These are phyloP conservation scores for Geotrichum carabidarum DNA, from an alignment of 1,139 yeast species.

Conservation along the genomic window DNA sequence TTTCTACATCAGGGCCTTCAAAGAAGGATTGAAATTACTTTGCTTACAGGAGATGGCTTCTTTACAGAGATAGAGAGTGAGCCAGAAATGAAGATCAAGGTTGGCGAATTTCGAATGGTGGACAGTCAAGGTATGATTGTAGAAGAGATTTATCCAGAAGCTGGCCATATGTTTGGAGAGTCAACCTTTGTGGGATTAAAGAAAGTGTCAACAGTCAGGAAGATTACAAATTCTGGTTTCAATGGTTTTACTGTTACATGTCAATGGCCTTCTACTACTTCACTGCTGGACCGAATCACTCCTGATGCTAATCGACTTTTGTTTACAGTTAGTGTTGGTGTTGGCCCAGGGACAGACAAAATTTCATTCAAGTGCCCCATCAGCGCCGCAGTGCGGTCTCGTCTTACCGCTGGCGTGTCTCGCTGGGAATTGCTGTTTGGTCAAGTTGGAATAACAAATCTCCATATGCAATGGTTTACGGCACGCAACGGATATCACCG, in stretches of 20 bases:
- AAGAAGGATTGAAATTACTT: slow-evolving; percentile 26
- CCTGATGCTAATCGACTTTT: slow-evolving; percentile 15
- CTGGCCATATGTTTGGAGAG: slow-evolving; percentile 12
- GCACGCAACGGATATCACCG: slow-evolving; percentile 11
- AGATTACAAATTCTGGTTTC: slow-evolving; percentile 20
- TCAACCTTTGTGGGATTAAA: slow-evolving; percentile 7
- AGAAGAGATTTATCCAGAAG: slow-evolving; percentile 8
- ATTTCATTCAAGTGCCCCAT: background rate
- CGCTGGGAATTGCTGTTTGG: slow-evolving; percentile 22
- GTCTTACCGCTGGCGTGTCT: slow-evolving; percentile 17
- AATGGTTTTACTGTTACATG: slow-evolving; percentile 28
- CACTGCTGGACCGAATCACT: slow-evolving; percentile 22
- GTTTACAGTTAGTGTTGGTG: background rate
- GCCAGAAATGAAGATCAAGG: slow-evolving; percentile 20
- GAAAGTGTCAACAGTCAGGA: background rate
- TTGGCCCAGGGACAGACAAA: background rate
- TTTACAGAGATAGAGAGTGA: slow-evolving; percentile 21
- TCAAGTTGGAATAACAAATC: slow-evolving; percentile 6
- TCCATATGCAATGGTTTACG: slow-evolving; percentile 13
- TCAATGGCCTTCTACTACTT: slow-evolving; percentile 22
- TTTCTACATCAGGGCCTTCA: slow-evolving; percentile 33
- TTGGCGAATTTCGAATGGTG: slow-evolving; percentile 24
- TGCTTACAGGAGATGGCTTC: slow-evolving; percentile 1
- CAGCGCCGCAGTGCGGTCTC: background rate
- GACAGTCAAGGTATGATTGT: slow-evolving; percentile 24